Conservation (phyloP, 306 rosid genomes). For the Dryas alaskensis region DNA sequence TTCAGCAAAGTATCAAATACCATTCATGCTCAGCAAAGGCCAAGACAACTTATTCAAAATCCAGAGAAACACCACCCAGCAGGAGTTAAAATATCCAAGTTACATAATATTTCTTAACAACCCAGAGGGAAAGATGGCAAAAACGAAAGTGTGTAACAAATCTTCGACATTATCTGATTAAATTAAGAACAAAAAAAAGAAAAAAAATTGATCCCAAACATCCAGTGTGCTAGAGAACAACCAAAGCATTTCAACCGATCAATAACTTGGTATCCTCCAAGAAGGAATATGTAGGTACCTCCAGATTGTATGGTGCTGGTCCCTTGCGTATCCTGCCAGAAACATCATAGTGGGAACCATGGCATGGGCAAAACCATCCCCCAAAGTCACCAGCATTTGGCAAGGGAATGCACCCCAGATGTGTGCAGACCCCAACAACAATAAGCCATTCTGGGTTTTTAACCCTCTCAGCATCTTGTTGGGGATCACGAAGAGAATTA, state of each 20-base stretch:
- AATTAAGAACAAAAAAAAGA: constrained; percentile 3
- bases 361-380: constrained; percentile 95
- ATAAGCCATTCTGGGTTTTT: constrained; percentile 85
- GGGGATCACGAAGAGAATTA: constrained; percentile 76
- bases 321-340: constrained; percentile 88
- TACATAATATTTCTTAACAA: constrained; percentile 37
- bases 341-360: constrained; percentile 81
- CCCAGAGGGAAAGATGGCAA: constrained; percentile 17
- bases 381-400: constrained; percentile 89
- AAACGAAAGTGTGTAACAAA: constrained; percentile 32
- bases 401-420: constrained; percentile 87
- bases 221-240: constrained; percentile 10
- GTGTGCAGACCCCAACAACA: constrained; percentile 84
- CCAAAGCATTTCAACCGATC: constrained; percentile 56
- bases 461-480: constrained; percentile 64
- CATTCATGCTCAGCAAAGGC: constrained; percentile 28
- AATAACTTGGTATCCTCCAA: constrained; percentile 65
- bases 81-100: constrained; percentile 23
- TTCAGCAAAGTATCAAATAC: constrained; percentile 25
- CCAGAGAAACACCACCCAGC: constrained; percentile 33
- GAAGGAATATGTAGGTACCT: constrained; percentile 76
- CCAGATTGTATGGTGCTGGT: constrained; percentile 86
- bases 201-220: constrained; percentile 15
- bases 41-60: constrained; percentile 43
- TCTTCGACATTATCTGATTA: constrained; percentile 56